phyloP scores from a whole-genome alignment of 129 eudicot genomes.

The Ambrosia trifida region DNA sequence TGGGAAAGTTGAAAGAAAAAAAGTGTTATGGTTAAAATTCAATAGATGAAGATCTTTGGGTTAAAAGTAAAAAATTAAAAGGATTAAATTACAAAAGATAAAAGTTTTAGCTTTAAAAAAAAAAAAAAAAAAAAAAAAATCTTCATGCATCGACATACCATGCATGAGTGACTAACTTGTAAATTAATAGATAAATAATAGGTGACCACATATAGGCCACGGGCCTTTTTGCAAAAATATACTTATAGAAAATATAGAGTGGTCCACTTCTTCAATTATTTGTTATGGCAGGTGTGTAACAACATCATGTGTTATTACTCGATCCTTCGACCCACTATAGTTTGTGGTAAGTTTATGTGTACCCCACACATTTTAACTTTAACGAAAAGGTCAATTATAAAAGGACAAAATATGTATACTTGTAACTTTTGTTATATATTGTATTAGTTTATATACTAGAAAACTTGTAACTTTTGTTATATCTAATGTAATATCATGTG shows the following conservation, averaged over 20 bases:
- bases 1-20: too few relatives aligned
- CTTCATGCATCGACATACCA: too few relatives aligned
- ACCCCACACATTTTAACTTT: constrained; percentile 5
- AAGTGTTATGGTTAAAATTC: too few relatives aligned
- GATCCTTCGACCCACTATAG: constrained; percentile 15
- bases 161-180: too few relatives aligned
- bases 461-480: too few relatives aligned
- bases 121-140: too few relatives aligned
- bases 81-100: too few relatives aligned
- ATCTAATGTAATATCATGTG: too few relatives aligned
- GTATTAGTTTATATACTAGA: too few relatives aligned
- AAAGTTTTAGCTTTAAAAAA: too few relatives aligned
- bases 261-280: constrained; percentile 24
- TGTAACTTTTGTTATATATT: neutral
- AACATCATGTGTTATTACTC: constrained; percentile 22
- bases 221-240: neutral
- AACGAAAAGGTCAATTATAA: neutral
- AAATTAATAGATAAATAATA: neutral
- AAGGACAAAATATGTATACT: neutral
- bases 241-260: constrained; percentile 10
- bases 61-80: too few relatives aligned
- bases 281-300: constrained; percentile 31
- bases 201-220: constrained; percentile 15
- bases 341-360: constrained; percentile 12
- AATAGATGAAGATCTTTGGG: too few relatives aligned